Conservation (phyloP, 1,284 basidiomycete genomes). For the Ustilago xerochloae region DNA sequence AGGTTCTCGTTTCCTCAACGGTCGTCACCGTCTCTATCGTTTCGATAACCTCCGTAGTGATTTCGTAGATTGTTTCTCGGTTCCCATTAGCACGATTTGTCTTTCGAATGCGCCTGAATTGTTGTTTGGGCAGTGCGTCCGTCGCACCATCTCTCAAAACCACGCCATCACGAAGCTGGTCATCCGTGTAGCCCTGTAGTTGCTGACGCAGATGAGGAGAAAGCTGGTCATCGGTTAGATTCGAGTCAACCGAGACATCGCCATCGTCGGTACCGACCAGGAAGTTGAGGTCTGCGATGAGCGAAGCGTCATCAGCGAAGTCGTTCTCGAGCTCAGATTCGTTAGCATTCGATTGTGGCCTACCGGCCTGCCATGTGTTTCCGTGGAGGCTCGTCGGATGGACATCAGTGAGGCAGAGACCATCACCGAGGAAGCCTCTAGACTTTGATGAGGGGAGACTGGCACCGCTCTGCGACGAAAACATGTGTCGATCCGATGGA, state of each 20-base stretch:
- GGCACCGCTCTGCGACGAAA: not conserved
- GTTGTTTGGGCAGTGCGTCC: slow-evolving; percentile 16
- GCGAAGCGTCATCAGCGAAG: slow-evolving; percentile 21
- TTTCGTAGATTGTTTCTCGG: slow-evolving; percentile 68
- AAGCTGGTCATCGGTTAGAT: slow-evolving; percentile 46
- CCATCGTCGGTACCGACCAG: slow-evolving; percentile 51
- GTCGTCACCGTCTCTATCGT: slow-evolving; percentile 61
- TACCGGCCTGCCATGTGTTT: slow-evolving; percentile 1
- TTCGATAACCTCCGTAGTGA: slow-evolving; percentile 69
- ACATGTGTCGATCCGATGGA: slow-evolving; percentile 2
- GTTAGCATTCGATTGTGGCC: not conserved
- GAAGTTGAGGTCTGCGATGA: slow-evolving; percentile 54
- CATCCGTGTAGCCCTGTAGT: slow-evolving; percentile 31
- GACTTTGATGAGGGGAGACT: slow-evolving; percentile 26
- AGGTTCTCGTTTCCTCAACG: slow-evolving; percentile 29
- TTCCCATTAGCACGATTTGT: slow-evolving; percentile 48
- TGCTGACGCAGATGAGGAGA: slow-evolving; percentile 40
- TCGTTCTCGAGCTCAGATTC: not conserved
- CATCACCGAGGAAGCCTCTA: slow-evolving; percentile 40
- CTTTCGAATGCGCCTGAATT: slow-evolving; percentile 45
- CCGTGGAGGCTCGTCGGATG: slow-evolving; percentile 1
- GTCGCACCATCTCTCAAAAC: slow-evolving; percentile 22
- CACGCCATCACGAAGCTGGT: slow-evolving; percentile 39
- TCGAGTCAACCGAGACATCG: slow-evolving; percentile 52
- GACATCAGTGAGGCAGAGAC: slow-evolving; percentile 51